Conservation (phyloP, 1,139 yeast species). For the Protomyces inouyei region DNA sequence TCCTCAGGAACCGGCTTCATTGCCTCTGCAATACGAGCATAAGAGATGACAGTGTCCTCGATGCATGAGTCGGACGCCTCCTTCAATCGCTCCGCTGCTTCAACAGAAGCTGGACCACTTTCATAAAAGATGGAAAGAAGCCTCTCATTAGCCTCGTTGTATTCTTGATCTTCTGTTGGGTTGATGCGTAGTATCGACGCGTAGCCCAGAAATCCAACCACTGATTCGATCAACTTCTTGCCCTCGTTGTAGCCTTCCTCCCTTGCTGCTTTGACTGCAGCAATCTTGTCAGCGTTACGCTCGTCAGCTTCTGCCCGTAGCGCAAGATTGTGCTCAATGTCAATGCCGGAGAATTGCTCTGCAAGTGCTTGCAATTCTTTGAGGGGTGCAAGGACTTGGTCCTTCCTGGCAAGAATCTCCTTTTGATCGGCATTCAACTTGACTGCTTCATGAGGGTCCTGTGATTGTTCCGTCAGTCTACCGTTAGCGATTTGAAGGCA, state of each 20-base stretch:
- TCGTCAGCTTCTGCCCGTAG: constrained; percentile 21
- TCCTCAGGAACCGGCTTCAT: not conserved
- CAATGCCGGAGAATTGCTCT: constrained; percentile 34
- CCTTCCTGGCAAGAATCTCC: constrained; percentile 39
- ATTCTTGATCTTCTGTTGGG: constrained; percentile 16
- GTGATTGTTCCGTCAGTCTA: constrained; percentile 2
- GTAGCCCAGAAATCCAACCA: constrained; percentile 39
- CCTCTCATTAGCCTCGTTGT: constrained; percentile 38
- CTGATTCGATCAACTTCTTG: constrained; percentile 35
- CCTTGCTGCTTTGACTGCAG: constrained; percentile 21
- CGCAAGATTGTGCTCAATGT: constrained; percentile 30
- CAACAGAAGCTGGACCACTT: constrained; percentile 40
- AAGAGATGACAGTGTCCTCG: constrained; percentile 35
- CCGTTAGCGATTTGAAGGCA: not conserved
- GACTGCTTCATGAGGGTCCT: constrained; percentile 33
- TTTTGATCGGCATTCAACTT: constrained; percentile 41
- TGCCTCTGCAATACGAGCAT: constrained; percentile 31
- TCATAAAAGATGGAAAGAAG: constrained; percentile 38
- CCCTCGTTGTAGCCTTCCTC: constrained; percentile 30
- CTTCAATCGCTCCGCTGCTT: constrained; percentile 38
- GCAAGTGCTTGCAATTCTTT: constrained; percentile 39
- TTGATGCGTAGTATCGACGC: constrained; percentile 35
- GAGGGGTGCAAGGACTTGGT: constrained; percentile 41
- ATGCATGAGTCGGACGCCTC: constrained; percentile 37
- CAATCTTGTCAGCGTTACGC: not conserved